Conservation (phyloP, 2,329 filamentous ascomycete species). For the Tolypocladium nubicola region DNA sequence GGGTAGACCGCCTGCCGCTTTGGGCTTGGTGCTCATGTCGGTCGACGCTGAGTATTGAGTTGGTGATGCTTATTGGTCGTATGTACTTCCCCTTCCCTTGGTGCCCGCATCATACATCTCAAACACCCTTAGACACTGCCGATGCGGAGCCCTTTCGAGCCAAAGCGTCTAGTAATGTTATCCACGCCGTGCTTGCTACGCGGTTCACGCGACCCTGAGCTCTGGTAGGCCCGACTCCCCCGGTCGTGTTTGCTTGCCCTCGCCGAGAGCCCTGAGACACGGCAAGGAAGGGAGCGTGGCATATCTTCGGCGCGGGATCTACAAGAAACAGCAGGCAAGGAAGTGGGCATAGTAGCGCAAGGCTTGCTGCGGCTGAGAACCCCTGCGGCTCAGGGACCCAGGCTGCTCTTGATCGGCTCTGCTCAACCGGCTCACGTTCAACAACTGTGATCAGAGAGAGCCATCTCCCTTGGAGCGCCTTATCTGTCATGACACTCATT, state of each 20-base stretch:
- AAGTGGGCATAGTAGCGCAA: too few species aligned
- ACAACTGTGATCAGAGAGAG: background rate
- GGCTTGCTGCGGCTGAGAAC: background rate
- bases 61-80: too few species aligned
- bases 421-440: background rate
- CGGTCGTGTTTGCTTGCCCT: background rate
- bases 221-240: background rate
- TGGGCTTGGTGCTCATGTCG: background rate
- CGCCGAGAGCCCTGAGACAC: background rate
- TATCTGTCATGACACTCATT: background rate
- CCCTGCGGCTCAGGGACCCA: too few species aligned
- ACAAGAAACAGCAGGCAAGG: too few species aligned
- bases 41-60: too few species aligned
- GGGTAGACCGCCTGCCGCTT: constrained; percentile 14
- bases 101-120: background rate
- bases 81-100: background rate
- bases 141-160: too few species aligned
- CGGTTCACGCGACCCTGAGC: background rate
- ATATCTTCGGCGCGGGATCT: background rate
- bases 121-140: background rate
- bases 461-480: background rate
- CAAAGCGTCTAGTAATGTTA: background rate
- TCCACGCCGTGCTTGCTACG: background rate
- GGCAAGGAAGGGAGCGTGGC: background rate
- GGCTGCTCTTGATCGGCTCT: background rate